Evolutionary conservation across 2,329 filamentous ascomycete genomes (phyloP).

Genomic region (Pyrenophora teres): DNA sequence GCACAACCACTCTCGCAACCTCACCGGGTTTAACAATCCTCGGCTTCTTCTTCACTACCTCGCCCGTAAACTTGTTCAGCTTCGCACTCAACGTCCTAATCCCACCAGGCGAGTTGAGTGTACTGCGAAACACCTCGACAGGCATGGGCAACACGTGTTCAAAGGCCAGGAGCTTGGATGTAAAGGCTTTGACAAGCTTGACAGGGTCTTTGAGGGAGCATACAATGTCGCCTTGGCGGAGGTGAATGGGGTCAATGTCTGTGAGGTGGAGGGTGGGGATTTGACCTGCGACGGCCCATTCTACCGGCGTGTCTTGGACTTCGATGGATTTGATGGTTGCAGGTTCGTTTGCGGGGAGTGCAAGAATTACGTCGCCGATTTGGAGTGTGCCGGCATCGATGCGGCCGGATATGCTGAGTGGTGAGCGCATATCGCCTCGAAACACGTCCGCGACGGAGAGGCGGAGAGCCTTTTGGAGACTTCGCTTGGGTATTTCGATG

Average conservation of each 20-base stretch:
- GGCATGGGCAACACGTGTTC: constrained; percentile 87
- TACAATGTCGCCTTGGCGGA: constrained; percentile 81
- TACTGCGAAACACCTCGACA: constrained; percentile 85
- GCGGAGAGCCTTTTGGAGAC: constrained; percentile 77
- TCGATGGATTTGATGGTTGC: constrained; percentile 83
- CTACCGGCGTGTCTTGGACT: constrained; percentile 70
- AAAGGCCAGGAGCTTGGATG: constrained; percentile 84
- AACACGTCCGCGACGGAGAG: constrained; percentile 90
- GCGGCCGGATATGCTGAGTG: constrained; percentile 82
- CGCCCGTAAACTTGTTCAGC: constrained; percentile 78
- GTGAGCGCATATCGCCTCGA: constrained; percentile 75
- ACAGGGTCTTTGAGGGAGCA: constrained; percentile 73
- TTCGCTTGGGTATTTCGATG: constrained; percentile 73
- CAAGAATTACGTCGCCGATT: constrained; percentile 76
- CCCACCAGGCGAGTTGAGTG: constrained; percentile 76
- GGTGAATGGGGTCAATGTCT: constrained; percentile 82
- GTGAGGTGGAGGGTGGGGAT: constrained; percentile 82
- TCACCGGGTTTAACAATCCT: constrained; percentile 79
- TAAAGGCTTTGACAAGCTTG: constrained; percentile 72
- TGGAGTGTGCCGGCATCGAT: constrained; percentile 85
- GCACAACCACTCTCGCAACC: constrained; percentile 77
- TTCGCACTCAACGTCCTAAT: constrained; percentile 73
- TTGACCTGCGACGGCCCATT: constrained; percentile 93
- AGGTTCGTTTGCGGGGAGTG: constrained; percentile 80
- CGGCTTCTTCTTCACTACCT: constrained; percentile 79